A percentile compares a stretch with the other conserved stretches of the same genome.
These are phyloP conservation scores for Solanum chaucha DNA, from an alignment of 257 asterid species.

Conservation along the genomic window DNA sequence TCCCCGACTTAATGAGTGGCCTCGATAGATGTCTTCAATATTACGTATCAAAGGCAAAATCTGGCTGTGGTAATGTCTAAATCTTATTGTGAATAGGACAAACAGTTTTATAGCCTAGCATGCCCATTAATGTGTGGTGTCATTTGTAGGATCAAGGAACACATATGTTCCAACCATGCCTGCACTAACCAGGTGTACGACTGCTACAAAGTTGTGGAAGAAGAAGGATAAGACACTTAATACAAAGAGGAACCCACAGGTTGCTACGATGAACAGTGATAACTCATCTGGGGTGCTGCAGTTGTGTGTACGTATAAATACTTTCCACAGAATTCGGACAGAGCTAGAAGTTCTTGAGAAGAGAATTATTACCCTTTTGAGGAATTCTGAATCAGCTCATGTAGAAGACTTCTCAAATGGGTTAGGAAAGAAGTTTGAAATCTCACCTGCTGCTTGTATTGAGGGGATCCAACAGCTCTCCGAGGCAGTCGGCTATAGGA, in stretches of 20 bases:
- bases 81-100: neutral
- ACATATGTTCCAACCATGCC: conserved; percentile 78
- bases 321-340: conserved; percentile 59
- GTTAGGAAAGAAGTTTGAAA: conserved; percentile 64
- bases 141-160: conserved; percentile 61
- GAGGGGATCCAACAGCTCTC: conserved; percentile 83
- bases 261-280: conserved; percentile 61
- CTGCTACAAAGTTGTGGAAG: conserved; percentile 56
- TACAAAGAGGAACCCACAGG: conserved; percentile 61
- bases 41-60: conserved; percentile 70
- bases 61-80: conserved; percentile 70
- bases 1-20: conserved; percentile 75
- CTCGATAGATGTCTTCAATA: conserved; percentile 87
- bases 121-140: neutral
- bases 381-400: conserved; percentile 91
- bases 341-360: conserved; percentile 84
- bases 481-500: conserved; percentile 64
- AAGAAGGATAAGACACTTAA: conserved; percentile 60
- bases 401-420: conserved; percentile 74
- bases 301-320: conserved; percentile 77
- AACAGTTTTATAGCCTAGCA: neutral
- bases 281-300: conserved; percentile 56
- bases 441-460: conserved; percentile 68
- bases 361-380: conserved; percentile 66
- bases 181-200: conserved; percentile 78